Percentiles rank a stretch among this genome's conserved stretches.
Conservation (phyloP, 306 rosid species). For the Quercus parvula region DNA sequence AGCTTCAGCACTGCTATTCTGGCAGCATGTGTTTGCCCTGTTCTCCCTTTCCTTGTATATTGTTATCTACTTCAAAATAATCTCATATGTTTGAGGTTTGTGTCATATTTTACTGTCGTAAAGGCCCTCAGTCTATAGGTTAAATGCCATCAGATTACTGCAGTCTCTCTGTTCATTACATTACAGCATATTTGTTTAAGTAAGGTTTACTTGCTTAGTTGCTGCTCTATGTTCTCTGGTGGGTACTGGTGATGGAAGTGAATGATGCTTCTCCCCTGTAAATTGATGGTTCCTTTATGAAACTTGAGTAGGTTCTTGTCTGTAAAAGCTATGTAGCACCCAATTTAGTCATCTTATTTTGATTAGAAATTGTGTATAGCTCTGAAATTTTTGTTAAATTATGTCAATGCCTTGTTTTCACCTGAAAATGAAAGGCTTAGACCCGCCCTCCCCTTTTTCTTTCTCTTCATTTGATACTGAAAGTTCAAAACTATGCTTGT, state of each 20-base stretch:
- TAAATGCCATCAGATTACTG: constrained; percentile 2
- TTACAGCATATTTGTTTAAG: background rate
- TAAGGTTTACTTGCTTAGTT: background rate
- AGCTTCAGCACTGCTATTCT: constrained; percentile 84
- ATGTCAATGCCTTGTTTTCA: background rate
- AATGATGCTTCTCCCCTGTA: constrained; percentile 3
- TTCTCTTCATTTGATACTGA: background rate
- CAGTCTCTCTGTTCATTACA: constrained; percentile 7
- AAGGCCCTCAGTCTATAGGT: background rate
- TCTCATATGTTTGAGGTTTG: constrained; percentile 34
- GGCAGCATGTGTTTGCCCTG: constrained; percentile 87
- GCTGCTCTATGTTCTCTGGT: constrained; percentile 1
- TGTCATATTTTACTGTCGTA: background rate
- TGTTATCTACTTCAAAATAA: constrained; percentile 61
- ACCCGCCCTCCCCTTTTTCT: background rate
- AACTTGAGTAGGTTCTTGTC: constrained; percentile 4
- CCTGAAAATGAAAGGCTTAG: background rate
- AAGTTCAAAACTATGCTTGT: background rate
- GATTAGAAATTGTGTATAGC: background rate
- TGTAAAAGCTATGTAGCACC: background rate
- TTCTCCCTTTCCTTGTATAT: constrained; percentile 73
- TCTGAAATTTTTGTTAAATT: background rate
- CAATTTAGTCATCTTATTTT: background rate
- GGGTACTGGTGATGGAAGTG: constrained; percentile 6
- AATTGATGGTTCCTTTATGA: background rate